A percentile compares a stretch with the other conserved stretches of the same genome.
These are phyloP conservation scores for Strobilomyces echinocephalus DNA, from an alignment of 768 basidiomycete genomes.

Conservation along the genomic window DNA sequence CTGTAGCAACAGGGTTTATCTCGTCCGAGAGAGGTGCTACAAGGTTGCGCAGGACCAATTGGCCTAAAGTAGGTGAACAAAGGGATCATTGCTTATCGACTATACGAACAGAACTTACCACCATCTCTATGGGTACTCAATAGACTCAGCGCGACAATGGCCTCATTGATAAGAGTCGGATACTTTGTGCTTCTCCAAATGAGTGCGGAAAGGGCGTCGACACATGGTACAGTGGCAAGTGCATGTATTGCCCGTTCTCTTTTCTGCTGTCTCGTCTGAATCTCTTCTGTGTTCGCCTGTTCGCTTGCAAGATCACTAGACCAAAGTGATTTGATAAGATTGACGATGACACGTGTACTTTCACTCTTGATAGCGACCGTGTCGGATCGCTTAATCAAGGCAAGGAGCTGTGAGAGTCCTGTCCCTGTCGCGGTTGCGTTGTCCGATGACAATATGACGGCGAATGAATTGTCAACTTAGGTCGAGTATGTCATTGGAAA, in stretches of 20 bases:
- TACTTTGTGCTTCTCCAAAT: constrained; percentile 75
- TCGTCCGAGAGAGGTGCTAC: constrained; percentile 46
- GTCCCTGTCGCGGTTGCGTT: constrained; percentile 33
- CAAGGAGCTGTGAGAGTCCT: constrained; percentile 65
- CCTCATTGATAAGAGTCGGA: constrained; percentile 85
- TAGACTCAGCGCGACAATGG: constrained; percentile 75
- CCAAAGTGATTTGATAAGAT: constrained; percentile 78
- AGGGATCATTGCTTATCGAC: neutral
- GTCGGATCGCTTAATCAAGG: constrained; percentile 73
- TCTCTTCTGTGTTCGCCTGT: constrained; percentile 29
- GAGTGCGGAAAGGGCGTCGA: constrained; percentile 62
- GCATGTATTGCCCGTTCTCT: constrained; percentile 50
- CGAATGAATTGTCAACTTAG: constrained; percentile 43
- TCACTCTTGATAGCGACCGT: constrained; percentile 83
- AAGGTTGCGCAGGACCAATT: constrained; percentile 59
- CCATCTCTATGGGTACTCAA: constrained; percentile 62
- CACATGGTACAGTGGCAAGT: constrained; percentile 50
- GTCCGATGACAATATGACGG: constrained; percentile 46
- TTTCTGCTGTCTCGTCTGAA: constrained; percentile 42
- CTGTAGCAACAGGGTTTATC: constrained; percentile 27
- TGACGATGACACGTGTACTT: constrained; percentile 83
- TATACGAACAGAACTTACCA: constrained; percentile 40
- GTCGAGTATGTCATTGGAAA: constrained; percentile 16
- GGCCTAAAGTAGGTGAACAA: constrained; percentile 39
- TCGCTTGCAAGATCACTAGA: constrained; percentile 40